Conservation (phyloP, 768 basidiomycete genomes). For the Naematelia encephala region DNA sequence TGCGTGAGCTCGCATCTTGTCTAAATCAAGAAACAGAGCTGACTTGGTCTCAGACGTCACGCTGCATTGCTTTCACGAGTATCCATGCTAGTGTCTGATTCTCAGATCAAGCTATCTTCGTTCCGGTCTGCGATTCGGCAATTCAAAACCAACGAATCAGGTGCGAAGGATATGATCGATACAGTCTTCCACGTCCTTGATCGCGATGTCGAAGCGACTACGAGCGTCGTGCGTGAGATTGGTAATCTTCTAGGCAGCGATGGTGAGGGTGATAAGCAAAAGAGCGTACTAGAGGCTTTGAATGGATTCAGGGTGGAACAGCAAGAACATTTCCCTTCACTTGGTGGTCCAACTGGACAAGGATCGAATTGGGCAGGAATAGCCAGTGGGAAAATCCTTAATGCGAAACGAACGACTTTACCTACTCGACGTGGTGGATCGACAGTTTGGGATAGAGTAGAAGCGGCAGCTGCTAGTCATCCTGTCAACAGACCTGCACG, state of each 20-base stretch:
- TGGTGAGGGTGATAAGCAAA: constrained; percentile 67
- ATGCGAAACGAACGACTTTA: constrained; percentile 72
- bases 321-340: constrained; percentile 79
- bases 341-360: constrained; percentile 48
- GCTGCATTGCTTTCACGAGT: constrained; percentile 65
- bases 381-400: constrained; percentile 74
- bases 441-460: constrained; percentile 81
- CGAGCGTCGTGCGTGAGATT: constrained; percentile 54
- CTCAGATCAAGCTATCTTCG: constrained; percentile 50
- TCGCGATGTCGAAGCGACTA: constrained; percentile 66
- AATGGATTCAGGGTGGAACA: constrained; percentile 75
- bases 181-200: constrained; percentile 81
- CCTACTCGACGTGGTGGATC: constrained; percentile 56
- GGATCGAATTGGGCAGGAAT: constrained; percentile 70
- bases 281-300: constrained; percentile 70
- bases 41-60: constrained; percentile 63
- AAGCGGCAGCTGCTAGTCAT: constrained; percentile 63
- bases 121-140: constrained; percentile 71
- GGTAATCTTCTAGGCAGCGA: constrained; percentile 69
- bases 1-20: constrained; percentile 28
- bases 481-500: constrained; percentile 29
- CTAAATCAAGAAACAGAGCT: neutral
- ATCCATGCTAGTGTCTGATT: constrained; percentile 46
- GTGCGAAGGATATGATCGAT: constrained; percentile 77
- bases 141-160: constrained; percentile 71